These are phyloP conservation scores for Phytophthora palmivora DNA, from an alignment of 352 stramenopile genomes.

Conservation along the genomic window DNA sequence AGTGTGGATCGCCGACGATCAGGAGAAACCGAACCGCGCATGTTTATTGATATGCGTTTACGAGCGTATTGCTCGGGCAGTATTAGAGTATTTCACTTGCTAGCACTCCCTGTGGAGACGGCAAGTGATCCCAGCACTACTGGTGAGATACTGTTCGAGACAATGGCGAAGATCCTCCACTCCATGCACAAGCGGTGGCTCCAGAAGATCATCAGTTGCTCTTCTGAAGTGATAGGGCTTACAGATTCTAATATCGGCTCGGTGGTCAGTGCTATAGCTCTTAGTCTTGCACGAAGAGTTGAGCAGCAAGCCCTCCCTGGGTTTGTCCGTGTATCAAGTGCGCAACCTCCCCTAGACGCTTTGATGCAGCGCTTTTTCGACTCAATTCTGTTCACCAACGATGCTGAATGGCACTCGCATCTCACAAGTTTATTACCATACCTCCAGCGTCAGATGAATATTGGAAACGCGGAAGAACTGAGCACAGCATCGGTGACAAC, in stretches of 20 bases:
- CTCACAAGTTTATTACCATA: slow-evolving; percentile 22
- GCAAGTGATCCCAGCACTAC: slow-evolving; percentile 1
- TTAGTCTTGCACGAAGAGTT: slow-evolving; percentile 10
- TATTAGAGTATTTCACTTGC: slow-evolving; percentile 24
- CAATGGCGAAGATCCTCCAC: slow-evolving; percentile 16
- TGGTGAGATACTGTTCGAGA: slow-evolving; percentile 26
- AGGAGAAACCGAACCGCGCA: slow-evolving; percentile 1
- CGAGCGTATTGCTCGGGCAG: slow-evolving; percentile 9
- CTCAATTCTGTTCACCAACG: slow-evolving; percentile 23
- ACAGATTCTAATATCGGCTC: background rate
- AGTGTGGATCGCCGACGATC: slow-evolving; percentile 10
- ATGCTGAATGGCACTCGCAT: slow-evolving; percentile 17
- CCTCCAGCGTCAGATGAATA: slow-evolving; percentile 25
- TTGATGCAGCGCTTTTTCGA: slow-evolving; percentile 33
- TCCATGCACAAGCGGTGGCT: slow-evolving; percentile 28
- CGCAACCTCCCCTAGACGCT: slow-evolving; percentile 14
- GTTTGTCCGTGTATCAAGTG: slow-evolving; percentile 22
- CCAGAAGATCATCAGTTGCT: slow-evolving; percentile 29
- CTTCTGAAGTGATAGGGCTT: slow-evolving; percentile 5
- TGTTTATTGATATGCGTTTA: slow-evolving; percentile 31
- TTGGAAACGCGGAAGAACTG: slow-evolving; percentile 29
- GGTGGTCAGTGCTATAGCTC: slow-evolving; percentile 3
- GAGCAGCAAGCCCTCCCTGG: slow-evolving; percentile 25
- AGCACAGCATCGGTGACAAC: slow-evolving; percentile 1
- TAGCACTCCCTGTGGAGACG: slow-evolving; percentile 16